Evolutionary conservation across 2,329 filamentous ascomycete genomes (phyloP).

Genomic region (Colletotrichum sp.): DNA sequence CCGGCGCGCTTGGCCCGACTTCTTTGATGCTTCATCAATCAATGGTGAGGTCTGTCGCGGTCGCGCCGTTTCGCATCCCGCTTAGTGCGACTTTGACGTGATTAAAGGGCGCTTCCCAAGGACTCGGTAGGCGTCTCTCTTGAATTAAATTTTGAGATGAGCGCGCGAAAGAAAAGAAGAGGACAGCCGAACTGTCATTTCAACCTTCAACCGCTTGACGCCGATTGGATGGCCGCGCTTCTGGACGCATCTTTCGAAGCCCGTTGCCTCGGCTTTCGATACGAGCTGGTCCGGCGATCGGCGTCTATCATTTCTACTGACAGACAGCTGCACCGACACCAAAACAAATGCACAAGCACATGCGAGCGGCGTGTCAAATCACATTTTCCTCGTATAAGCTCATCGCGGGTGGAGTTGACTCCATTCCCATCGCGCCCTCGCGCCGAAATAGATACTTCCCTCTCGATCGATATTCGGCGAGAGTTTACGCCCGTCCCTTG

Average conservation of each 20-base stretch:
- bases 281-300: not conserved
- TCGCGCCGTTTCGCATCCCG: not conserved
- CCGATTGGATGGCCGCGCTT: not conserved
- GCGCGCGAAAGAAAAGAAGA: not conserved
- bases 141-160: not conserved
- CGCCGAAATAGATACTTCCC: not conserved
- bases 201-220: not conserved
- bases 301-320: not conserved
- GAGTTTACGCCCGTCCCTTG: not conserved
- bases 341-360: not conserved
- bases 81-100: not conserved
- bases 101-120: not conserved
- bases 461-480: not conserved
- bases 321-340: not conserved
- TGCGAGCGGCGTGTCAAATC: not conserved
- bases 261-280: not conserved
- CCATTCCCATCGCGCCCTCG: not conserved
- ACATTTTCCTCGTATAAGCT: constrained; percentile 4
- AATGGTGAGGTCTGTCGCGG: not conserved
- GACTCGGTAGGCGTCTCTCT: not conserved
- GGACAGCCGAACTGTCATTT: not conserved
- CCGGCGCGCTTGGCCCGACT: not conserved
- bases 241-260: not conserved
- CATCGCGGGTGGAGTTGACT: not conserved
- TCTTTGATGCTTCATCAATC: not conserved